Percentiles rank a stretch among this genome's conserved stretches.
Conservation (phyloP, 2,329 filamentous ascomycete species). For the Pseudogymnoascus sp. region DNA sequence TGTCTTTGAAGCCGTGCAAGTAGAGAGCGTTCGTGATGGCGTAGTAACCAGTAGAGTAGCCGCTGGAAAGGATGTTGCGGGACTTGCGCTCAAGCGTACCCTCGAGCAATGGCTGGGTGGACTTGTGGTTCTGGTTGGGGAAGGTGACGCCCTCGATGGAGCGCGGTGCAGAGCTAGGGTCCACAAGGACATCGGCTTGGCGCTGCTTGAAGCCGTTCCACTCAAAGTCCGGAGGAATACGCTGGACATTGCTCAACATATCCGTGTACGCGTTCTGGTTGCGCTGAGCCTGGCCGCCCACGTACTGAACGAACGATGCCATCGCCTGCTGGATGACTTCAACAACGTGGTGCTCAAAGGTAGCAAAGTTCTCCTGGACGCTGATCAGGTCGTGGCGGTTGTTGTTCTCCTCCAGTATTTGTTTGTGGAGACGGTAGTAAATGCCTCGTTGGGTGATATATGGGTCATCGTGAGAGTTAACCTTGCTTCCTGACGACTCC, state of each 20-base stretch:
- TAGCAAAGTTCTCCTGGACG: slow-evolving; percentile 82
- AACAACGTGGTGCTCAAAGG: slow-evolving; percentile 82
- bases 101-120: slow-evolving; percentile 78
- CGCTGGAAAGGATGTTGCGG: slow-evolving; percentile 70
- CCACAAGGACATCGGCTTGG: slow-evolving; percentile 64
- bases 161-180: slow-evolving; percentile 67
- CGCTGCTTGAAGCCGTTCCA: slow-evolving; percentile 79
- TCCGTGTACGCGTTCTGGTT: slow-evolving; percentile 74
- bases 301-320: slow-evolving; percentile 73
- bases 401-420: slow-evolving; percentile 92
- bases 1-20: slow-evolving; percentile 93
- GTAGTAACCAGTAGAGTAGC: slow-evolving; percentile 77
- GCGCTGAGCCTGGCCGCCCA: slow-evolving; percentile 74
- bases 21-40: slow-evolving; percentile 83
- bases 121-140: slow-evolving; percentile 77
- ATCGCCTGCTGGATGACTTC: slow-evolving; percentile 75
- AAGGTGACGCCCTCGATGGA: slow-evolving; percentile 69
- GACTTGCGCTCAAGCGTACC: slow-evolving; percentile 86
- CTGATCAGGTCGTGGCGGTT: slow-evolving; percentile 84
- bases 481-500: slow-evolving; percentile 65
- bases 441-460: slow-evolving; percentile 81
- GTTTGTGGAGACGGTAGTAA: slow-evolving; percentile 76
- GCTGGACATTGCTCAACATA: slow-evolving; percentile 69
- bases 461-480: slow-evolving; percentile 70
- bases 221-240: slow-evolving; percentile 77